These are phyloP conservation scores for Aspergillus spinulosporus DNA, from an alignment of 2,329 filamentous ascomycete species.

Conservation along the genomic window DNA sequence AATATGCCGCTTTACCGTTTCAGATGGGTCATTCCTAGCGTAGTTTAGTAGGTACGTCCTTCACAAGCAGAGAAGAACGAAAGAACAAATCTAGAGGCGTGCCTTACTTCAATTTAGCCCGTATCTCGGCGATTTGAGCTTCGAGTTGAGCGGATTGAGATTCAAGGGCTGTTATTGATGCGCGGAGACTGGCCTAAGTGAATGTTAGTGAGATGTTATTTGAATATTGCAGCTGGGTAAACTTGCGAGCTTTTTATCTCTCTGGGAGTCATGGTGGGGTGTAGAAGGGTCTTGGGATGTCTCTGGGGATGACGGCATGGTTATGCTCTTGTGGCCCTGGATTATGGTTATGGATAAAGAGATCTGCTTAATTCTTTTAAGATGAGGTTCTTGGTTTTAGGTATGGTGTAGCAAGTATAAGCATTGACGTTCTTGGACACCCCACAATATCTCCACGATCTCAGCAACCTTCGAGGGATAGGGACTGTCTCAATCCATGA, in stretches of 20 bases:
- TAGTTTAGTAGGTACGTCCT: background rate
- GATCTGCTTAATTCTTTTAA: background rate
- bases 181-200: constrained; percentile 25
- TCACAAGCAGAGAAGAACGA: background rate
- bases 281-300: background rate
- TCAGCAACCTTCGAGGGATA: no score
- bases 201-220: constrained; percentile 8
- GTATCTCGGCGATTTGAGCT: constrained; percentile 36
- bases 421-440: no score
- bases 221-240: background rate
- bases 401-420: no score
- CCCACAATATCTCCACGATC: no score
- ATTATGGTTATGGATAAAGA: background rate
- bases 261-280: constrained; percentile 18
- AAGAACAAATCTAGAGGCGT: background rate
- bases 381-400: background rate
- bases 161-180: constrained; percentile 44
- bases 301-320: background rate
- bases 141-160: constrained; percentile 45
- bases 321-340: background rate
- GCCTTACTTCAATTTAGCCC: constrained; percentile 39
- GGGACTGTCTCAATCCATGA: no score
- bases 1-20: constrained; percentile 64
- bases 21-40: constrained; percentile 45
- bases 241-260: constrained; percentile 32